Conservation (phyloP, 2,329 filamentous ascomycete species). For the Exophiala alcalophila region DNA sequence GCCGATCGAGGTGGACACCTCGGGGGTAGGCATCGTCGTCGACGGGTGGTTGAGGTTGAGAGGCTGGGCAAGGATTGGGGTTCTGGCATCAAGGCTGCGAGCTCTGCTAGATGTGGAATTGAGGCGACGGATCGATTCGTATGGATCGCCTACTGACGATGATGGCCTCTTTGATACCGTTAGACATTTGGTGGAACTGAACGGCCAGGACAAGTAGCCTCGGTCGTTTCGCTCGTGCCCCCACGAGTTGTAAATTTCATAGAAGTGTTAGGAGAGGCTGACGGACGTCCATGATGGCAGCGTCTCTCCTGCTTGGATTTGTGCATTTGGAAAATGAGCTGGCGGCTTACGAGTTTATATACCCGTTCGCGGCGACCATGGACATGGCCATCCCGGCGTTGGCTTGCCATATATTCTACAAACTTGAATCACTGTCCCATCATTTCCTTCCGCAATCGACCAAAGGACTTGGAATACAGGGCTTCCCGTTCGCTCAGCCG, state of each 20-base stretch:
- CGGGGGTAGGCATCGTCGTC: constrained; percentile 80
- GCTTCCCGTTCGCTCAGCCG: no score
- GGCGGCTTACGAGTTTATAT: no score
- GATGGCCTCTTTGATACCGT: constrained; percentile 72
- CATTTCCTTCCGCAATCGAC: background rate
- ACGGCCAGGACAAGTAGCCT: constrained; percentile 70
- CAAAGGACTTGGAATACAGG: background rate
- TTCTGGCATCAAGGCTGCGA: constrained; percentile 77
- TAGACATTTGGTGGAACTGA: constrained; percentile 77
- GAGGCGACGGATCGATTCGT: constrained; percentile 75
- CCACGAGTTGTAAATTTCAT: constrained; percentile 51
- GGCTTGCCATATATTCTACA: background rate
- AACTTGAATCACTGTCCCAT: background rate
- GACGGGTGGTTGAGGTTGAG: constrained; percentile 85
- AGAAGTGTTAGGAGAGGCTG: constrained; percentile 44
- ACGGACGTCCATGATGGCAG: background rate
- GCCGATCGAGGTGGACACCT: constrained; percentile 74
- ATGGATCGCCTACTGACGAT: constrained; percentile 52
- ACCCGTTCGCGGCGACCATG: background rate
- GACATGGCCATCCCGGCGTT: background rate
- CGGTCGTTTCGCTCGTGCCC: constrained; percentile 58
- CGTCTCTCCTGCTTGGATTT: background rate
- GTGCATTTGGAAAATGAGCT: no score
- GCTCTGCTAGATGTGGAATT: constrained; percentile 84
- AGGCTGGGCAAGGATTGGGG: constrained; percentile 93